These are phyloP conservation scores for Lumnitzera racemosa DNA, from an alignment of 345 rosid genomes.

Conservation along the genomic window DNA sequence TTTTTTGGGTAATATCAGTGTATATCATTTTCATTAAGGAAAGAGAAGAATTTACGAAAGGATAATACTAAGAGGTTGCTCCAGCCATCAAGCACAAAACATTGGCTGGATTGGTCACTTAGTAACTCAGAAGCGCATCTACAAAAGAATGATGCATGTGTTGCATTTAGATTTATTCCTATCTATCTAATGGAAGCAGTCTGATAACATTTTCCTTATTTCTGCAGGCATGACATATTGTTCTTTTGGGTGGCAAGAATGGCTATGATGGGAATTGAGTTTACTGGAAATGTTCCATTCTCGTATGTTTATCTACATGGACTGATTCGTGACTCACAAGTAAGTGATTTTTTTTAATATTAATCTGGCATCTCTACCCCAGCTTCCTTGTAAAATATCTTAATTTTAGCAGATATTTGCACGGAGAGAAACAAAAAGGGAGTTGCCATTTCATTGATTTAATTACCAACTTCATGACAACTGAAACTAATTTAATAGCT, in stretches of 20 bases:
- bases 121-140: too few species aligned
- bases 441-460: too few species aligned
- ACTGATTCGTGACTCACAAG: constrained; percentile 86
- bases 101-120: too few species aligned
- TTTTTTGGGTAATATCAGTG: too few species aligned
- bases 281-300: constrained; percentile 93
- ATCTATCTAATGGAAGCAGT: background rate
- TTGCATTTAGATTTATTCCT: background rate
- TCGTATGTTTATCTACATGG: constrained; percentile 89
- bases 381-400: background rate
- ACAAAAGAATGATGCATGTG: too few species aligned
- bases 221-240: constrained; percentile 92
- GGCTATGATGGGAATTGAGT: constrained; percentile 99
- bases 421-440: too few species aligned
- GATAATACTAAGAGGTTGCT: too few species aligned
- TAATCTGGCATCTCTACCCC: background rate
- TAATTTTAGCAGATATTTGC: background rate
- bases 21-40: too few species aligned
- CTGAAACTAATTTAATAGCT: too few species aligned
- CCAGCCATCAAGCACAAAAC: too few species aligned
- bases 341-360: constrained; percentile 23
- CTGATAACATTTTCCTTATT: constrained; percentile 16
- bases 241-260: constrained; percentile 99
- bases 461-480: too few species aligned
- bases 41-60: too few species aligned